Base-by-base conservation (phyloP, 2,329 filamentous ascomycete species). In the Xylariaceae sp. region DNA sequence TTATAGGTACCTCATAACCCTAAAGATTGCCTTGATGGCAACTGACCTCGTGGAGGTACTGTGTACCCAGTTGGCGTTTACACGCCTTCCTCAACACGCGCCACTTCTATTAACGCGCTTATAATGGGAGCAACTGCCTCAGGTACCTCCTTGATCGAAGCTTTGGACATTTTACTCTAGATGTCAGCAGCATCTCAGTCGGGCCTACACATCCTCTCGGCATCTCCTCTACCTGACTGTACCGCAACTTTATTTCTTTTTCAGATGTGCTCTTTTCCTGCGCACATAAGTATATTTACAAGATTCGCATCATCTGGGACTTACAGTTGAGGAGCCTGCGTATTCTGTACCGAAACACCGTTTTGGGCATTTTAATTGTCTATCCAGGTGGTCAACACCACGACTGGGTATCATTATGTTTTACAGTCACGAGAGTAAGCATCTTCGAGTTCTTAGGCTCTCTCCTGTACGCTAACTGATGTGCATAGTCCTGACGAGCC, bases 371-470 rank as follows among this genome's bases (percentile, higher is more conserved):
- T 17, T 36, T 23, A 37, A 17, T 31, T 16, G 36, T 31, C 4
- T 7, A 16, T 26, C 11, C n/a, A 8, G n/a, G 37, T 23, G 21
- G 9, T 21, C 36, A n/a, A 16, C 33, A 9, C 5, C 1, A 21
- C 29, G 17, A 21, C 11, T 33, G 3, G 8, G 6, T n/a, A 41
- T 53, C 68, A 73, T 31, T 66, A 97, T 97, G 93, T 97, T 97
- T 73, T 98, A 96, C 78, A 96, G 91, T 68, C 91, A 96, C 77
- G 93, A 97, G 76, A 91, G 94, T 95, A 79, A 71, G 87, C 75
- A 16, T 21, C 31, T 19, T 16, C 9, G 16, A 56, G 19, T 36
- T 9, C 14, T 3, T n/a, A 6, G 6, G 24, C 9, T 26, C 34
- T 8, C 3, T n/a, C 12, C 2, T 19, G 17, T 2, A 29, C 24